Base-by-base conservation (phyloP, 2,329 filamentous ascomycete species). In the Colletotrichum eleusines region DNA sequence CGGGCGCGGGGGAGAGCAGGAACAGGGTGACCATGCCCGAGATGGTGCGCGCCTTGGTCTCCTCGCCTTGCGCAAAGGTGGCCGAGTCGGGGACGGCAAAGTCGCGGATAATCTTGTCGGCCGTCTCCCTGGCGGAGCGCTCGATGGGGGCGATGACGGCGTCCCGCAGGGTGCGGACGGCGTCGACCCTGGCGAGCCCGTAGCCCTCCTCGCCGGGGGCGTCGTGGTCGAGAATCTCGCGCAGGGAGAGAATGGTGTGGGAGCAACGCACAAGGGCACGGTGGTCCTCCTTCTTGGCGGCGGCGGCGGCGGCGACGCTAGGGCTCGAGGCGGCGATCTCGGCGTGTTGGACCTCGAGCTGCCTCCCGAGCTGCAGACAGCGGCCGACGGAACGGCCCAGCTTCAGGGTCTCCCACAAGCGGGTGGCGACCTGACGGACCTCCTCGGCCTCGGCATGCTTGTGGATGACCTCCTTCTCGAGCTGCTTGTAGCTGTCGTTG, bases 371-470 rank as follows among this genome's bases (percentile, higher is more conserved):
- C 76, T 92, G 91, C 51, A 98, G 84, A 77, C 92, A 95, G 62
- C 95, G 86, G 53, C 89, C 90, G 16, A 97, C 92, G 0, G 91
- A 89, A 53, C 95, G 85, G 1, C 92, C 92, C 2, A 98, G 84
- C 71, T 90, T 88, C 72, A 97, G 85, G 0, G 95, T 94, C 76
- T 93, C 89, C 86, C 94, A 94, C 35, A 98, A 86, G 14, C 94
- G 88, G 76, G 92, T 89, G 1, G 94, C 92, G 14, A 94, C 93
- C 63, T 91, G 81, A 12, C 91, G 88, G 9, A 97, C 93, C 81
- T 96, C 90, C 67, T 97, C 92, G 20, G 96, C 95, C 66, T 92
- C 91, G 76, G 94, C 92, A 83, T 97, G 93, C 75, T 95, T 94
- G 76, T 92, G 89, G 63, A 94, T 87, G 53, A 98, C 94, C 78